Evolutionary conservation across 1,284 basidiomycete species (phyloP).

Genomic region (Stygiomarasmius scandens): DNA sequence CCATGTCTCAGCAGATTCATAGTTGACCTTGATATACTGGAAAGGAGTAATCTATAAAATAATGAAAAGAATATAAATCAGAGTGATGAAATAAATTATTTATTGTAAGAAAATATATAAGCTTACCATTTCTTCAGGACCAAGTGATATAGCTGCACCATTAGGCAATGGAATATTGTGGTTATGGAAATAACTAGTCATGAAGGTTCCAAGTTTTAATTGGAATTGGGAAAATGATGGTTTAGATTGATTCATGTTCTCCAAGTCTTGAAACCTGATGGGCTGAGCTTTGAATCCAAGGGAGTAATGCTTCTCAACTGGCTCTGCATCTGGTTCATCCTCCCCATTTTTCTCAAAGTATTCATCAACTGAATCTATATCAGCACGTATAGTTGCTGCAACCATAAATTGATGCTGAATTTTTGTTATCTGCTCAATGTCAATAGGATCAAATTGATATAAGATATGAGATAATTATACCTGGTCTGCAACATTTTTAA

Average conservation of each 20-base stretch:
- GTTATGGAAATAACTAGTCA: constrained; percentile 19
- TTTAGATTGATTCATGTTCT: constrained; percentile 5
- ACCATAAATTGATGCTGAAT: constrained; percentile 23
- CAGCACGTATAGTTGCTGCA: constrained; percentile 15
- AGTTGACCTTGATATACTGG: constrained; percentile 29
- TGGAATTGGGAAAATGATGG: constrained; percentile 20
- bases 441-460: not conserved
- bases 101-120: constrained; percentile 11
- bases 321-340: not conserved
- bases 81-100: not conserved
- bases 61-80: constrained; percentile 15
- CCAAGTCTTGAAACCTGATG: constrained; percentile 14
- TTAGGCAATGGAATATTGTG: constrained; percentile 15
- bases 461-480: not conserved
- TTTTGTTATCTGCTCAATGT: constrained; percentile 24
- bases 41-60: constrained; percentile 25
- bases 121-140: no score
- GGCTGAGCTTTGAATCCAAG: not conserved
- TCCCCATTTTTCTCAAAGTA: not conserved
- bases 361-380: constrained; percentile 21
- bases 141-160: no score
- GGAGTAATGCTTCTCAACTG: not conserved
- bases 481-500: constrained; percentile 14
- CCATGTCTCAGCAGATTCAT: constrained; percentile 30
- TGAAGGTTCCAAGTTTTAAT: constrained; percentile 21